These are phyloP conservation scores for Cladosporium sphaerospermum DNA, from an alignment of 2,329 filamentous ascomycete genomes.

Conservation along the genomic window DNA sequence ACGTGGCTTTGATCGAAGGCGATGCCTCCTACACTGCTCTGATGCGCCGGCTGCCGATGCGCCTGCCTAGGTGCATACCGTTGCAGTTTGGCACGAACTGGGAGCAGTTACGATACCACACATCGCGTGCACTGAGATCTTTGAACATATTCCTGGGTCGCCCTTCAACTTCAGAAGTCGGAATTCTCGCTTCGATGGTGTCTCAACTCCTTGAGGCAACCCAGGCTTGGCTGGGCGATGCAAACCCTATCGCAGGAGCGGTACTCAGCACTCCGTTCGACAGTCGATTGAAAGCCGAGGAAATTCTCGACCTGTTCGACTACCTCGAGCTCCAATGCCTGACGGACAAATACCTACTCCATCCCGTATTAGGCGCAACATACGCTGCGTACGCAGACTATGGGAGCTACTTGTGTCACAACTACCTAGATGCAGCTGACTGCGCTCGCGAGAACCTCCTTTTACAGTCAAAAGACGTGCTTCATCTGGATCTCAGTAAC, in stretches of 20 bases:
- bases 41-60: background rate
- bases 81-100: too few species aligned
- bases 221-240: background rate
- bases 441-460: too few species aligned
- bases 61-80: background rate
- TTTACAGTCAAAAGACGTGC: background rate
- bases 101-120: background rate
- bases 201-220: background rate
- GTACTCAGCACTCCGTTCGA: too few species aligned
- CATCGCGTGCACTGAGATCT: background rate
- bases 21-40: background rate
- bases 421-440: too few species aligned
- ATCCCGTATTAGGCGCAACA: too few species aligned
- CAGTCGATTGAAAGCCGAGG: too few species aligned
- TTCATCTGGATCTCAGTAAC: background rate
- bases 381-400: too few species aligned
- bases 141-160: conserved; percentile 5
- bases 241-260: background rate
- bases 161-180: conserved; percentile 1
- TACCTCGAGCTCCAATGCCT: too few species aligned
- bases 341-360: too few species aligned
- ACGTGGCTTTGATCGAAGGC: conserved; percentile 5
- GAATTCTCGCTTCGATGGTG: conserved; percentile 5
- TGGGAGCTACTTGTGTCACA: too few species aligned
- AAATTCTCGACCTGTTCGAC: too few species aligned